phyloP scores from a whole-genome alignment of 345 rosid genomes.

The Citrus sp. region DNA sequence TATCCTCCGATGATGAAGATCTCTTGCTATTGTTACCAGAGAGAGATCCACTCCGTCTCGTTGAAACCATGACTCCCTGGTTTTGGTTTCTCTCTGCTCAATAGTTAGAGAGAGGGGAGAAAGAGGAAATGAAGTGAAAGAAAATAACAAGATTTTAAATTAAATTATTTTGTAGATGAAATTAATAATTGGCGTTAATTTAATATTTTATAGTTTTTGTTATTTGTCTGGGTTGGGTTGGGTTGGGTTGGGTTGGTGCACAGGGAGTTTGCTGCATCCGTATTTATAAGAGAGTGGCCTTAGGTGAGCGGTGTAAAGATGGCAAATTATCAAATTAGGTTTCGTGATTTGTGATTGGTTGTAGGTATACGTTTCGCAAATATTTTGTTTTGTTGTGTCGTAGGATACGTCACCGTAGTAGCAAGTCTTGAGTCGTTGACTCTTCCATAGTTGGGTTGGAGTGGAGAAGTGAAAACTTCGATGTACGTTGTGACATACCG shows the following conservation, averaged over 20 bases:
- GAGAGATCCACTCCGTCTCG: constrained; percentile 80
- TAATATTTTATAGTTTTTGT: neutral
- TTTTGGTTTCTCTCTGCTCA: constrained; percentile 16
- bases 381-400: neutral
- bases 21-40: constrained; percentile 66
- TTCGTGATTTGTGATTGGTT: neutral
- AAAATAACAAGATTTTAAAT: neutral
- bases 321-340: neutral
- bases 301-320: neutral
- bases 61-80: constrained; percentile 78
- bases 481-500: too few species aligned
- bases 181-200: neutral
- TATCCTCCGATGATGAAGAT: constrained; percentile 62
- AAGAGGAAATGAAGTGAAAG: neutral
- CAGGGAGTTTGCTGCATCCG: constrained; percentile 4
- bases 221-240: neutral
- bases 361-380: neutral
- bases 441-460: too few species aligned
- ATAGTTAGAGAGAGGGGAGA: constrained; percentile 8
- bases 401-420: neutral
- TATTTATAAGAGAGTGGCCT: neutral
- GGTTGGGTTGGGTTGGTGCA: neutral
- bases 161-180: neutral
- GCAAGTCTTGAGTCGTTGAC: neutral
- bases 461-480: neutral